Conservation (phyloP, 1,284 basidiomycete genomes). For the Irpex sp. region DNA sequence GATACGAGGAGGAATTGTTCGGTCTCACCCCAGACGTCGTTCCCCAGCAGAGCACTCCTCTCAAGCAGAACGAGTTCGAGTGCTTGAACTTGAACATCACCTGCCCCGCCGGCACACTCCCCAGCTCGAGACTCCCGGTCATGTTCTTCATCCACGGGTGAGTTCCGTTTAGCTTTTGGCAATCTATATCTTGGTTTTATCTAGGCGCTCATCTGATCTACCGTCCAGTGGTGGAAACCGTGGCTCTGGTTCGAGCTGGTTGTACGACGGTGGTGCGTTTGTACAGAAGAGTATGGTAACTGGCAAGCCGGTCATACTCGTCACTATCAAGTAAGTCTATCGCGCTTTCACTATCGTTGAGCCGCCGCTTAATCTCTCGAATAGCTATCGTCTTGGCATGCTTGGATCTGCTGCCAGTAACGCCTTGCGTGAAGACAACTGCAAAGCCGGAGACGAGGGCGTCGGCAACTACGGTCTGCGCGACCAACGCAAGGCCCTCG, state of each 20-base stretch:
- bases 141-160: constrained; percentile 82
- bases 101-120: constrained; percentile 52
- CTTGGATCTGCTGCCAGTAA: constrained; percentile 68
- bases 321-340: constrained; percentile 68
- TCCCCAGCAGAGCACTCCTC: constrained; percentile 40
- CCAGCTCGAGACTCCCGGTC: constrained; percentile 56
- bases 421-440: constrained; percentile 63
- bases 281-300: constrained; percentile 61
- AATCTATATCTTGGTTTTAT: constrained; percentile 24
- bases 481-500: constrained; percentile 66
- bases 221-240: constrained; percentile 61
- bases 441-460: constrained; percentile 58
- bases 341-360: neutral
- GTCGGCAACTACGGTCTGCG: constrained; percentile 74
- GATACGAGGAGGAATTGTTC: constrained; percentile 58
- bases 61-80: constrained; percentile 68
- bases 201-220: neutral
- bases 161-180: constrained; percentile 5
- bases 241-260: constrained; percentile 72
- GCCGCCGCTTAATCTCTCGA: constrained; percentile 16
- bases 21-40: constrained; percentile 51
- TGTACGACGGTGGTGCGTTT: constrained; percentile 67
- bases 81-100: constrained; percentile 77
- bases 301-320: constrained; percentile 62
- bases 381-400: constrained; percentile 70